Evolutionary conservation across 306 rosid genomes (phyloP).

Genomic region (Quercus cerris): DNA sequence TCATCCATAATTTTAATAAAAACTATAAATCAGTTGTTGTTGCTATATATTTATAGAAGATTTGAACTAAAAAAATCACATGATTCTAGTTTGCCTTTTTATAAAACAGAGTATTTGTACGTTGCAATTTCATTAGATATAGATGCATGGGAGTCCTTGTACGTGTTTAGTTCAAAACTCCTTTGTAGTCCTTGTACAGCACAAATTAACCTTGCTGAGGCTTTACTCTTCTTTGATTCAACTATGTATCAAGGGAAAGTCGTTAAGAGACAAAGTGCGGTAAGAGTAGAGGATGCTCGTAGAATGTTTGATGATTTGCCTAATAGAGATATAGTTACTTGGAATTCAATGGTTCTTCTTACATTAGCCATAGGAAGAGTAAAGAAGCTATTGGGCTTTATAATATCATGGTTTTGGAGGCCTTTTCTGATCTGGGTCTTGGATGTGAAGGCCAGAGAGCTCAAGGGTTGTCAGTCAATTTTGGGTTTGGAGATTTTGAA

Average conservation of each 20-base stretch:
- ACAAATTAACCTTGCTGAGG: background rate
- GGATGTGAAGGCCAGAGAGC: constrained; percentile 36
- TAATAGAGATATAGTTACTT: constrained; percentile 39
- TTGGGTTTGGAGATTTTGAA: constrained; percentile 58
- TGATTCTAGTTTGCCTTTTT: too few species aligned
- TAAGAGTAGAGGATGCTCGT: constrained; percentile 42
- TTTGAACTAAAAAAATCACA: too few species aligned
- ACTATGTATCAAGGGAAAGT: constrained; percentile 36
- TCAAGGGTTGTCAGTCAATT: constrained; percentile 63
- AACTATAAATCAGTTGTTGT: too few species aligned
- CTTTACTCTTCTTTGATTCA: constrained; percentile 41
- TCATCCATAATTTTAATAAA: too few species aligned
- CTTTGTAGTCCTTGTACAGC: constrained; percentile 4
- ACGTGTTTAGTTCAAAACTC: background rate
- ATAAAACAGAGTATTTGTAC: too few species aligned
- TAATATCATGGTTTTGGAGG: constrained; percentile 49
- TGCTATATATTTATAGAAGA: too few species aligned
- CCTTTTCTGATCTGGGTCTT: constrained; percentile 45
- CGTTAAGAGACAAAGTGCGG: constrained; percentile 41
- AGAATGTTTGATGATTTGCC: constrained; percentile 60
- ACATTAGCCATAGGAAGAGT: constrained; percentile 31
- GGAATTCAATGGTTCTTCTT: constrained; percentile 62
- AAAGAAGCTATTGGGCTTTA: constrained; percentile 46
- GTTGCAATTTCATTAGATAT: too few species aligned
- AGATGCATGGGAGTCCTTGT: background rate